Base-by-base conservation (phyloP, 176 grass and related monocot species). In the Avena insularis region DNA sequence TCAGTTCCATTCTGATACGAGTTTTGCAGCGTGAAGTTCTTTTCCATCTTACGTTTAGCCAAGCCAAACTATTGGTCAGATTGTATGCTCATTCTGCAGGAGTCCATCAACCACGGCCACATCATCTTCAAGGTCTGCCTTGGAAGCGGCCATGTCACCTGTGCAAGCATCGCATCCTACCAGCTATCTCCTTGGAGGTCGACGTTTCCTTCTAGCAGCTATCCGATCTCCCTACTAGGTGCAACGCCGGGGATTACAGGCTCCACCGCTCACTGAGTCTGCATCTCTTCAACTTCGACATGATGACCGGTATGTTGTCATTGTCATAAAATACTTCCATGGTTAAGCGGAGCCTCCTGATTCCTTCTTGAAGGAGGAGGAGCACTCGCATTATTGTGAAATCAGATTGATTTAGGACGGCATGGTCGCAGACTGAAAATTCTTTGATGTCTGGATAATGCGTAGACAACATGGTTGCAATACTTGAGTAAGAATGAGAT, bases 51-150 rank as follows among this genome's bases (percentile, higher is more conserved):
- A 35, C 35, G 1, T 35, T 35, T 35, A 35, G 35, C 35, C 35
- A 35, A 35, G 35, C 35, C 3, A 35, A 25, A 25, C 25, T 25
- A 25, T 35, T 35, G 35, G 35, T 35, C 35, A 3, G 35, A 35
- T 35, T 35, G 35, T 35, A 35, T 92, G 36, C 93, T 97, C 46
- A 92, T 95, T 56, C 92, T 97, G 31, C 92, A 97, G 59, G 95
- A 97, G 88, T 97, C 95, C 86, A 89, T 97, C 80, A 97, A 97
- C 85, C 95, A 97, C 49, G 92, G 95, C 13, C 91, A 92, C 81
- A 87, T 95, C 59, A 95, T 97, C 62, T 97, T 95, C 82, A 97
- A 94, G 92, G 95, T 97, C 50, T 97, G 94, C 69, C 89, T 93
- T 60, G 95, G 94, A 63, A 91, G 91, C 55, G 84, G 80, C 20